A percentile compares a stretch with the other conserved stretches of the same genome.
phyloP scores from a whole-genome alignment of 2,329 filamentous ascomycete species.

The Alternaria sp. region DNA sequence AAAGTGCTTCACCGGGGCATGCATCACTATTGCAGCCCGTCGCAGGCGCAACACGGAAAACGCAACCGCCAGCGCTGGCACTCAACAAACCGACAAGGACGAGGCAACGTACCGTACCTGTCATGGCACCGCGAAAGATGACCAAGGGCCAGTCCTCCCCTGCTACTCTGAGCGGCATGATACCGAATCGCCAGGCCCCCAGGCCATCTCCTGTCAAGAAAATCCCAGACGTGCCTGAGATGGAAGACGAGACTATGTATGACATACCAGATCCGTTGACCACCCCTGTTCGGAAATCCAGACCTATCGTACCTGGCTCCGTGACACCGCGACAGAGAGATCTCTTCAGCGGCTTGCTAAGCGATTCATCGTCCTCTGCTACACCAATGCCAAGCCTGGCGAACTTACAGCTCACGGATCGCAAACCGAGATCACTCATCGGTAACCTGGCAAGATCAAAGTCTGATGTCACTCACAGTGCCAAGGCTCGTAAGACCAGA shows the following conservation, averaged over 20 bases:
- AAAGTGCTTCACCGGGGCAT: slow-evolving; percentile 23
- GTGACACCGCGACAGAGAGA: slow-evolving; percentile 47
- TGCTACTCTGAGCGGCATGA: slow-evolving; percentile 41
- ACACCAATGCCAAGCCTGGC: slow-evolving; percentile 44
- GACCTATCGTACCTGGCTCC: slow-evolving; percentile 29
- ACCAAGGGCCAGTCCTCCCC: slow-evolving; percentile 43
- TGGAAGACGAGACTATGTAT: slow-evolving; percentile 46
- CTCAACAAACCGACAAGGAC: slow-evolving; percentile 39
- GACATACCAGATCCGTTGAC: slow-evolving; percentile 36
- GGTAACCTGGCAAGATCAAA: slow-evolving; percentile 37
- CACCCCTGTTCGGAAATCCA: slow-evolving; percentile 25
- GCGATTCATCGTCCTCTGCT: slow-evolving; percentile 29
- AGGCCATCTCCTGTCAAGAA: slow-evolving; percentile 23
- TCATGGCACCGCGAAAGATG: slow-evolving; percentile 19
- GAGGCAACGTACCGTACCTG: slow-evolving; percentile 30
- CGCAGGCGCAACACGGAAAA: background rate
- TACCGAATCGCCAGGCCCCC: slow-evolving; percentile 27
- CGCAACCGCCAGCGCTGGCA: slow-evolving; percentile 3
- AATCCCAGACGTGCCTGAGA: slow-evolving; percentile 15
- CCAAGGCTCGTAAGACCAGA: slow-evolving; percentile 32
- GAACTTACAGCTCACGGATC: slow-evolving; percentile 38
- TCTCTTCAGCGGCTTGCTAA: slow-evolving; percentile 43
- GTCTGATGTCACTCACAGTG: slow-evolving; percentile 39
- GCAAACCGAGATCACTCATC: slow-evolving; percentile 26
- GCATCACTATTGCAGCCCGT: background rate